phyloP scores from a whole-genome alignment of 345 rosid species.

The Citrus unshiu region DNA sequence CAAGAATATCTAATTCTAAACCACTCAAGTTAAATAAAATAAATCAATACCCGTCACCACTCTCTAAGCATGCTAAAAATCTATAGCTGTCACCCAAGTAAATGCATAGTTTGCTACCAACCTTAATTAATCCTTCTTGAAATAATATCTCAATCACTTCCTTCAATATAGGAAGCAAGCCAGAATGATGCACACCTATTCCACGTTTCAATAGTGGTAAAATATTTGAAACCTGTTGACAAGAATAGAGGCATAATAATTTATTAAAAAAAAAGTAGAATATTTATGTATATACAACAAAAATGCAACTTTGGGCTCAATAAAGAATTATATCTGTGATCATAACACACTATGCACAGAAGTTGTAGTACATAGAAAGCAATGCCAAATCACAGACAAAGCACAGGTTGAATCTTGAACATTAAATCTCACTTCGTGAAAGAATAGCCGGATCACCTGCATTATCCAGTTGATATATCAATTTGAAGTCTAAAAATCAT shows the following conservation, averaged over 20 bases:
- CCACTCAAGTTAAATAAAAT: not conserved
- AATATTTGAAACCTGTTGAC: slow-evolving; percentile 77
- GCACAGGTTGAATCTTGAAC: not conserved
- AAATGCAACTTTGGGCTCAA: not conserved
- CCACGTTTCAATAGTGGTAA: slow-evolving; percentile 96
- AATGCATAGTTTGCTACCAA: slow-evolving; percentile 20
- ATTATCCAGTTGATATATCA: not conserved
- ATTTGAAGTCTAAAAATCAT: not conserved
- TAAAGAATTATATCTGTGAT: not conserved
- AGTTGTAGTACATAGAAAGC: not conserved
- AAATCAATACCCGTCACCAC: not conserved
- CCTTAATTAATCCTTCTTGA: slow-evolving; percentile 99
- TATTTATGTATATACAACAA: not conserved
- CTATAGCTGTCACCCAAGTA: not conserved
- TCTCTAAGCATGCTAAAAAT: not conserved
- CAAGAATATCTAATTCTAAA: not conserved
- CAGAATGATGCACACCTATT: slow-evolving; percentile 98
- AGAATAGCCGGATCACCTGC: not conserved
- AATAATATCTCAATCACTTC: slow-evolving; percentile 97
- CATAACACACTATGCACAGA: not conserved
- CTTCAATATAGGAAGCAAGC: slow-evolving; percentile 94
- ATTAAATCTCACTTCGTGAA: not conserved
- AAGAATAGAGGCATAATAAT: not conserved
- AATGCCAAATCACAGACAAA: not conserved
- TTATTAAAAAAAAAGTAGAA: not conserved